Evolutionary conservation across 208 protist species (phyloP).

Genomic region (Crithidia thermophila): DNA sequence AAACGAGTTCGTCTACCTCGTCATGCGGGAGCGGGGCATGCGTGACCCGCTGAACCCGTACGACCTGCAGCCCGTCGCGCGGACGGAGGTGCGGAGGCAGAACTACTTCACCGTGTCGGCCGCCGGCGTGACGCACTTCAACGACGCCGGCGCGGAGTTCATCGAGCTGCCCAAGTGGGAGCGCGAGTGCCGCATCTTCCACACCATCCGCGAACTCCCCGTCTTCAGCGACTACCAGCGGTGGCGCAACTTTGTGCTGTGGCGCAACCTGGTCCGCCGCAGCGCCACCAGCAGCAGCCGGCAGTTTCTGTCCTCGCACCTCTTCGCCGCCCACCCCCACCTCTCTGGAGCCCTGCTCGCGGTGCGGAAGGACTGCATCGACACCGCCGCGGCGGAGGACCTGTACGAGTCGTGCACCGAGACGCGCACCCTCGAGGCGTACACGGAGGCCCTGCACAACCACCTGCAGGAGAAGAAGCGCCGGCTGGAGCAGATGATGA

Average conservation of each 20-base stretch:
- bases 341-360: slow-evolving; percentile 79
- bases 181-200: slow-evolving; percentile 91
- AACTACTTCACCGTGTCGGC: slow-evolving; percentile 95
- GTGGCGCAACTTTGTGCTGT: slow-evolving; percentile 95
- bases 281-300: slow-evolving; percentile 81
- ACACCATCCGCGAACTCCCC: slow-evolving; percentile 85
- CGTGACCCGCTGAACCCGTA: slow-evolving; percentile 94
- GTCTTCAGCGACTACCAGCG: slow-evolving; percentile 94
- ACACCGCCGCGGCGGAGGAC: slow-evolving; percentile 58
- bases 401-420: slow-evolving; percentile 77
- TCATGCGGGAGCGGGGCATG: slow-evolving; percentile 82
- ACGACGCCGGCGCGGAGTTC: slow-evolving; percentile 90
- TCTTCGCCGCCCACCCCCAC: slow-evolving; percentile 91
- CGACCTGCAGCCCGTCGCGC: slow-evolving; percentile 93
- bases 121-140: slow-evolving; percentile 95
- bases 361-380: slow-evolving; percentile 85
- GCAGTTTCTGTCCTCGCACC: slow-evolving; percentile 77
- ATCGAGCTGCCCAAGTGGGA: slow-evolving; percentile 94
- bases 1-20: slow-evolving; percentile 92
- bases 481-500: slow-evolving; percentile 86
- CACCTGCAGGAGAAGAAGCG: slow-evolving; percentile 67
- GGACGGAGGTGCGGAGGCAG: slow-evolving; percentile 76
- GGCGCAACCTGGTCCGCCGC: slow-evolving; percentile 89
- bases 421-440: slow-evolving; percentile 77
- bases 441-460: slow-evolving; percentile 47